Conservation (phyloP, 768 basidiomycete genomes). For the Amanita polypyramis region DNA sequence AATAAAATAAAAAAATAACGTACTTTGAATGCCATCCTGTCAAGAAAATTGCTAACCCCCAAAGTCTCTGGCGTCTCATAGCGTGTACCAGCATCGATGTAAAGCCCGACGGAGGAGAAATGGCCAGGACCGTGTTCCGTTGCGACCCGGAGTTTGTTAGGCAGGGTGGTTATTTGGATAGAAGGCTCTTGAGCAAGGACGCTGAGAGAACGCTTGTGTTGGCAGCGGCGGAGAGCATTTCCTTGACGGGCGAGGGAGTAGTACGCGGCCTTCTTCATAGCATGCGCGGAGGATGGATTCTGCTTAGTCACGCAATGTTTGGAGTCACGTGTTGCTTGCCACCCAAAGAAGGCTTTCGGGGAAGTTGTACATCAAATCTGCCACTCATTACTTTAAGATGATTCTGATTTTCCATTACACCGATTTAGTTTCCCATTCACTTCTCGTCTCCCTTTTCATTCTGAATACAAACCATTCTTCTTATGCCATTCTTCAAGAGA, state of each 20-base stretch:
- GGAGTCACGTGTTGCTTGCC: too few species aligned
- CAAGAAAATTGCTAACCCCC: constrained; percentile 87
- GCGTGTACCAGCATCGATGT: constrained; percentile 87
- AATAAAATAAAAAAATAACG: constrained; percentile 5
- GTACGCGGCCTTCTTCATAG: constrained; percentile 35
- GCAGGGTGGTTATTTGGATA: constrained; percentile 69
- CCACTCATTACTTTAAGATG: too few species aligned
- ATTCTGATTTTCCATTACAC: too few species aligned
- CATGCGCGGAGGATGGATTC: too few species aligned
- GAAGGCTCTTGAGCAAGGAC: constrained; percentile 20
- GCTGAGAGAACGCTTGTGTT: constrained; percentile 11
- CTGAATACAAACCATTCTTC: constrained; percentile 32
- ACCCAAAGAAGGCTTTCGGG: too few species aligned
- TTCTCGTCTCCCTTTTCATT: constrained; percentile 7
- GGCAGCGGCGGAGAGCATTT: constrained; percentile 16
- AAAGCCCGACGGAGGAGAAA: constrained; percentile 89
- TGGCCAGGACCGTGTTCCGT: constrained; percentile 88
- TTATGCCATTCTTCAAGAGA: constrained; percentile 56
- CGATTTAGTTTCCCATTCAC: background rate
- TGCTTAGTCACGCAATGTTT: too few species aligned
- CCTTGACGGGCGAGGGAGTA: constrained; percentile 28
- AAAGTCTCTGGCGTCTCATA: constrained; percentile 67
- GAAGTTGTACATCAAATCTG: too few species aligned
- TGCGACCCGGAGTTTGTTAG: constrained; percentile 87
- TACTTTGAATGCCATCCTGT: constrained; percentile 97